These are phyloP conservation scores for Cucumis cinereus DNA, from an alignment of 306 rosid species.

Conservation along the genomic window DNA sequence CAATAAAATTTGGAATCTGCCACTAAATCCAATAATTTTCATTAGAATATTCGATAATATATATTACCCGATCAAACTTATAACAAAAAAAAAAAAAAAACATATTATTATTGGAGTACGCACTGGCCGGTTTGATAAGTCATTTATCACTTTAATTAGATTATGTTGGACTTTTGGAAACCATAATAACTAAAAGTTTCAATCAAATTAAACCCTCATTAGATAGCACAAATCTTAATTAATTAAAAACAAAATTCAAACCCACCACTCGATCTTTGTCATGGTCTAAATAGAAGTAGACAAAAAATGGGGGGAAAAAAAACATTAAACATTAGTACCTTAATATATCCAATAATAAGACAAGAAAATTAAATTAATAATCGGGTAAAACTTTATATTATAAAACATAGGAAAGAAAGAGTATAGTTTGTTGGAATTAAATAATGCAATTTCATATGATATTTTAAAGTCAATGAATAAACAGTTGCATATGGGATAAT, in stretches of 20 bases:
- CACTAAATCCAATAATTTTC: not conserved
- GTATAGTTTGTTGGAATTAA: not conserved
- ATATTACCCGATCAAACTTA: not conserved
- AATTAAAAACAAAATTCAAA: not conserved
- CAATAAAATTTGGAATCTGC: too few species aligned
- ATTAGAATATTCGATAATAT: not conserved
- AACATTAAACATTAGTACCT: not conserved
- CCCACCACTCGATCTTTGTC: not conserved
- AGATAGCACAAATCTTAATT: not conserved
- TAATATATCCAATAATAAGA: not conserved
- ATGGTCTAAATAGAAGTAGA: not conserved
- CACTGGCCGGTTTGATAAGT: not conserved
- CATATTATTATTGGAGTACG: not conserved
- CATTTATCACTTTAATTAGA: not conserved
- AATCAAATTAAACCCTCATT: not conserved
- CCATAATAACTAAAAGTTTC: not conserved
- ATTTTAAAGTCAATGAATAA: not conserved
- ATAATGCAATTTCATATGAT: not conserved
- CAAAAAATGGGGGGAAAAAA: not conserved
- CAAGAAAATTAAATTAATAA: not conserved
- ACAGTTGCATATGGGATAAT: not conserved
- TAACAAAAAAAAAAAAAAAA: not conserved
- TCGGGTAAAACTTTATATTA: not conserved
- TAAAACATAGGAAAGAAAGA: not conserved
- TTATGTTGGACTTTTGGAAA: slow-evolving; percentile 5